Conservation (phyloP, 2,329 filamentous ascomycete genomes). For the Emergomyces pasteurianus region DNA sequence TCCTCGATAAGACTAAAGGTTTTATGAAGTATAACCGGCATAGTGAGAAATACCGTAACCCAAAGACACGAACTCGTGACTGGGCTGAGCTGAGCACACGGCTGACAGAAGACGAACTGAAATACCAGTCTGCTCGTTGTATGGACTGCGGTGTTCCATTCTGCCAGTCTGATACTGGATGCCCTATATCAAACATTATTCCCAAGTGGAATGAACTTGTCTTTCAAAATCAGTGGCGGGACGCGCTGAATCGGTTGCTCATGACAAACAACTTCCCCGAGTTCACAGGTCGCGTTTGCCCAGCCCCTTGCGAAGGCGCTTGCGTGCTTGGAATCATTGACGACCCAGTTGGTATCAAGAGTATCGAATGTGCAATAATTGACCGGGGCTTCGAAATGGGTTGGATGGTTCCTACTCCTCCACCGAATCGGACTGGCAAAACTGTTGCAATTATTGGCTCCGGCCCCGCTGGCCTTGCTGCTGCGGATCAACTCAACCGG, state of each 20-base stretch:
- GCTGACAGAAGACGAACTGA: constrained; percentile 85
- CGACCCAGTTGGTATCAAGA: constrained; percentile 95
- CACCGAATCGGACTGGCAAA: constrained; percentile 73
- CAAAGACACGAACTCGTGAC: constrained; percentile 75
- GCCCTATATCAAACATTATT: constrained; percentile 94
- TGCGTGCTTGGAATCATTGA: constrained; percentile 95
- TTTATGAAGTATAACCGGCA: constrained; percentile 97
- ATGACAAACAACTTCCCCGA: constrained; percentile 99
- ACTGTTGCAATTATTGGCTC: constrained; percentile 82
- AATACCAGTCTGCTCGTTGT: constrained; percentile 91
- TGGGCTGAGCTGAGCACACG: constrained; percentile 85
- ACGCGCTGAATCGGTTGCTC: constrained; percentile 78
- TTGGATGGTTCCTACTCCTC: constrained; percentile 83
- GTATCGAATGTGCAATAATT: constrained; percentile 94
- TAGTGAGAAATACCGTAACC: constrained; percentile 81
- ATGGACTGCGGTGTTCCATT: constrained; percentile 99
- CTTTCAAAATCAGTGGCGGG: constrained; percentile 66
- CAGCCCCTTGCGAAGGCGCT: constrained; percentile 89
- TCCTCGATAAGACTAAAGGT: constrained; percentile 92
- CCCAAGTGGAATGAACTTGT: constrained; percentile 91
- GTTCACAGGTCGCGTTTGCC: constrained; percentile 93
- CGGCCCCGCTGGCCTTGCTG: constrained; percentile 79
- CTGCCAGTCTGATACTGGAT: constrained; percentile 92
- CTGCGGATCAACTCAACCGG: constrained; percentile 87
- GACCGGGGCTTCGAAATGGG: constrained; percentile 96